Conservation (phyloP, 805 yeast genomes). For the Starmerella gropengiesseri region DNA sequence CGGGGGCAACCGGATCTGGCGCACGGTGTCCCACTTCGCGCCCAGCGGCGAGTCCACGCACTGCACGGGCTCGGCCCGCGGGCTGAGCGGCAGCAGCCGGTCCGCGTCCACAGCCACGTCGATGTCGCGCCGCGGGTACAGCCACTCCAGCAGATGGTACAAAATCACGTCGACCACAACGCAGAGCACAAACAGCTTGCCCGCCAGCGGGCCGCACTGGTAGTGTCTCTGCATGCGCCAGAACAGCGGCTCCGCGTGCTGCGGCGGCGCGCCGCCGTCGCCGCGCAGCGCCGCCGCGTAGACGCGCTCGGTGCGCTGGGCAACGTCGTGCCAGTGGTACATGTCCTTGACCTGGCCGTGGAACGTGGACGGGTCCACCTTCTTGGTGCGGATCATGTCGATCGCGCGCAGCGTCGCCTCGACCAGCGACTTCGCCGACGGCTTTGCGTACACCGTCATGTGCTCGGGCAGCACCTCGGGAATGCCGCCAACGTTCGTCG, state of each 20-base stretch:
- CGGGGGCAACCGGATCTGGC: no score
- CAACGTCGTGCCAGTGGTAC: conserved; percentile 91
- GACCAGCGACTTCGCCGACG: conserved; percentile 74
- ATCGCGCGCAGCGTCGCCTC: conserved; percentile 66
- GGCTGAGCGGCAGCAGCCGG: no score
- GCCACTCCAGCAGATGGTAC: conserved; percentile 50
- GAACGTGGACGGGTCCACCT: conserved; percentile 61
- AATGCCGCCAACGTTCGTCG: conserved; percentile 94
- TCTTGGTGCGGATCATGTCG: conserved; percentile 40
- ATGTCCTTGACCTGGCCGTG: conserved; percentile 66
- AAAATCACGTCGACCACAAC: conserved; percentile 69
- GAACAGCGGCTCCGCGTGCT: conserved; percentile 42
- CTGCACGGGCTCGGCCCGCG: no score
- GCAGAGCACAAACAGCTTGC: conserved; percentile 68
- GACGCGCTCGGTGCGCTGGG: conserved; percentile 72
- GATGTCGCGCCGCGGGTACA: conserved; percentile 57
- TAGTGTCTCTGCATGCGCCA: conserved; percentile 54
- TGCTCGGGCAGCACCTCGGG: conserved; percentile 90
- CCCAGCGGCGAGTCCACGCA: no score
- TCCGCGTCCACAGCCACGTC: conserved; percentile 34
- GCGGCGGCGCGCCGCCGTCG: conserved; percentile 21
- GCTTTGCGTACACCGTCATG: conserved; percentile 86
- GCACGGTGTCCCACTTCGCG: no score
- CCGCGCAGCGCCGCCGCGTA: conserved; percentile 36
- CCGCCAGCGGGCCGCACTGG: conserved; percentile 64